These are phyloP conservation scores for Corynespora cassiicola DNA, from an alignment of 2,329 filamentous ascomycete genomes.

Conservation along the genomic window DNA sequence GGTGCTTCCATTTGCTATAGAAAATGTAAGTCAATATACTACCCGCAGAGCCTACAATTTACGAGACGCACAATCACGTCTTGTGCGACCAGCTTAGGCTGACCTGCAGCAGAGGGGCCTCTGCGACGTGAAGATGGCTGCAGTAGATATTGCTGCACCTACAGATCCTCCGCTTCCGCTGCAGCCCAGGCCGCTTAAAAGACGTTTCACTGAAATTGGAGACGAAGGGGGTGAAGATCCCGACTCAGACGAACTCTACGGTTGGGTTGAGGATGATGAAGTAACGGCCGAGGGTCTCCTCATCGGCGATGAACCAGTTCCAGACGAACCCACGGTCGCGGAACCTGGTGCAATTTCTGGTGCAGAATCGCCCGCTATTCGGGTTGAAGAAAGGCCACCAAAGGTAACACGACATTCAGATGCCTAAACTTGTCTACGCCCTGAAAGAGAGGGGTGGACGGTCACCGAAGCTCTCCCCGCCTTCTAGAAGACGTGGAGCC, in stretches of 20 bases:
- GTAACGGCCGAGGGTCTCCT: conserved; percentile 50
- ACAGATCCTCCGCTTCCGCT: conserved; percentile 18
- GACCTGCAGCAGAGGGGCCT: conserved; percentile 37
- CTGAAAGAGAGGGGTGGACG: too few relatives aligned
- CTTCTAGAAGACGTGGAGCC: conserved; percentile 11
- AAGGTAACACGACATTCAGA: conserved; percentile 32
- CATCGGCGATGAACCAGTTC: conserved; percentile 35
- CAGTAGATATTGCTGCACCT: conserved; percentile 37
- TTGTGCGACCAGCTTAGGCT: conserved; percentile 25
- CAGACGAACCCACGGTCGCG: conserved; percentile 15
- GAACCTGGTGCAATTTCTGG: conserved; percentile 17
- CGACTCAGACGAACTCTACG: conserved; percentile 71
- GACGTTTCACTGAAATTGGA: conserved; percentile 62
- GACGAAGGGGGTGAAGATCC: conserved; percentile 69
- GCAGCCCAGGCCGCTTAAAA: conserved; percentile 59
- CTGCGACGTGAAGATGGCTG: conserved; percentile 35
- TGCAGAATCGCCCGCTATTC: conserved; percentile 21
- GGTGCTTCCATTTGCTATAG: conserved; percentile 58
- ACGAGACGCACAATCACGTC: conserved; percentile 12
- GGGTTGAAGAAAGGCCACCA: conserved; percentile 27
- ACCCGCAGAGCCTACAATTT: conserved; percentile 32
- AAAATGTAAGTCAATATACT: conserved; percentile 52
- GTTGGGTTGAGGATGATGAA: conserved; percentile 71
- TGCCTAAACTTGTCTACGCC: too few relatives aligned
- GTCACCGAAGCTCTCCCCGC: conserved; percentile 8